Base-by-base conservation (phyloP, 139 green algal species). In the Yamagishiella unicocca region DNA sequence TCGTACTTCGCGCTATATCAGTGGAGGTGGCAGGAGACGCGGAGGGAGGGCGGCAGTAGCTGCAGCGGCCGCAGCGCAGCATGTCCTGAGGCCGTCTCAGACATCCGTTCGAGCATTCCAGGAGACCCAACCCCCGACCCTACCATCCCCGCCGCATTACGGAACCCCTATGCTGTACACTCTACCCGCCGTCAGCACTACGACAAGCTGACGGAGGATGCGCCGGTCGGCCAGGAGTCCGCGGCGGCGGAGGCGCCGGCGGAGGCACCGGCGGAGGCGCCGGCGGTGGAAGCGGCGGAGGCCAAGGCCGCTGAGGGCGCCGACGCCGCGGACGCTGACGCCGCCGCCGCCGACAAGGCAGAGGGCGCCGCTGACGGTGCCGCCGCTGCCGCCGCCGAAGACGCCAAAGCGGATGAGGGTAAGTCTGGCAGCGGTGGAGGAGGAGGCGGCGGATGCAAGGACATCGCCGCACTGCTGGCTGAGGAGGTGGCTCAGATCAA, bases 401-500 rank as follows among this genome's bases (percentile, higher is more conserved):
- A 3, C 70, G 70, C 14, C 29, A 27, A 58, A 37, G 70, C 38
- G 19, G 27, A 55, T 35, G 70, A 58, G 75, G 62, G 66, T 12
- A 29, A 55, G 21, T 43, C 31, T 46, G 70, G 70, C 42, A 40
- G 27, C 53, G 62, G 66, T 43, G 66, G 66, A 12, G 12, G 53
- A 21, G 31, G 38, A n/a, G 84, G 29, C 21, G 35, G 66, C 24
- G 87, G 45, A 27, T 61, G 58, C 38, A 88, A 82, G 46, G 87
- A 91, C 66, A 88, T 91, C 25, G 71, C 64, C 1, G 87, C 87
- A 2, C n/a, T 87, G 43, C 78, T 90, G 55, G 87, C 87, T 12
- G 87, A n/a, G 12, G 87, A 93, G 82, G 90, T 94, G 21, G 90
- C 85, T 6, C 68, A 88, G 62, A 77, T 95, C 0, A 92, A 91